Conservation (phyloP, 1,284 basidiomycete species). For the Spongispora temasekensis region DNA sequence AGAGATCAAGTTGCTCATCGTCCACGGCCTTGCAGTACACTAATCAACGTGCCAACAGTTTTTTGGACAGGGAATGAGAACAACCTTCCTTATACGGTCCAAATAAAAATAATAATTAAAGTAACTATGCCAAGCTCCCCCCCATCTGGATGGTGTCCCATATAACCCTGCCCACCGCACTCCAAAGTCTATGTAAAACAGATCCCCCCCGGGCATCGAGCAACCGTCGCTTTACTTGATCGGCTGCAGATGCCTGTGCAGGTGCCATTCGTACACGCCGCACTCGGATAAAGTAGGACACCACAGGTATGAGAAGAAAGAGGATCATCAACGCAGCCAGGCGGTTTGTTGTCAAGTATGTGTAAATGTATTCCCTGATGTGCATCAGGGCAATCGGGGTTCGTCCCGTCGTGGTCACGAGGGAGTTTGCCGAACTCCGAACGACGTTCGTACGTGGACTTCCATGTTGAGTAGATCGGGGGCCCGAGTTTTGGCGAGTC, state of each 20-base stretch:
- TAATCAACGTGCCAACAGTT: no score
- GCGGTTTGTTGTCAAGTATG: constrained; percentile 48
- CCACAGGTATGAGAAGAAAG: constrained; percentile 59
- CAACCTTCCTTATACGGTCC: no score
- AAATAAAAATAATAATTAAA: no score
- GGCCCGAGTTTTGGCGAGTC: constrained; percentile 17
- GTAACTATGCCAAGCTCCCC: constrained; percentile 71
- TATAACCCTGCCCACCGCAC: constrained; percentile 54
- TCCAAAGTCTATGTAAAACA: constrained; percentile 51
- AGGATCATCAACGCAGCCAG: constrained; percentile 54
- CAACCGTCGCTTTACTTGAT: constrained; percentile 58
- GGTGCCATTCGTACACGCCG: constrained; percentile 37
- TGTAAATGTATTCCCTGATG: constrained; percentile 46
- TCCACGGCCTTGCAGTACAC: no score
- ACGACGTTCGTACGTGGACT: constrained; percentile 25
- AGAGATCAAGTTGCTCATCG: constrained; percentile 76
- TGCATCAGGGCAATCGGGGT: constrained; percentile 48
- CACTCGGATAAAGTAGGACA: constrained; percentile 57
- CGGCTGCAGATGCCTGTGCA: constrained; percentile 44
- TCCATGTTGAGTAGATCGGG: constrained; percentile 10
- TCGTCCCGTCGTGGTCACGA: constrained; percentile 28
- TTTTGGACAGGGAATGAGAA: no score
- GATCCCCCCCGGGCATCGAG: constrained; percentile 39
- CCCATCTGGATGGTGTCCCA: constrained; percentile 75
- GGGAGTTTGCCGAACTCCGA: constrained; percentile 24